Evolutionary conservation across 2,329 filamentous ascomycete genomes (phyloP), one percentile per base, ranked within the genome.

Genomic region (Pseudocercospora macadamiae): DNA sequence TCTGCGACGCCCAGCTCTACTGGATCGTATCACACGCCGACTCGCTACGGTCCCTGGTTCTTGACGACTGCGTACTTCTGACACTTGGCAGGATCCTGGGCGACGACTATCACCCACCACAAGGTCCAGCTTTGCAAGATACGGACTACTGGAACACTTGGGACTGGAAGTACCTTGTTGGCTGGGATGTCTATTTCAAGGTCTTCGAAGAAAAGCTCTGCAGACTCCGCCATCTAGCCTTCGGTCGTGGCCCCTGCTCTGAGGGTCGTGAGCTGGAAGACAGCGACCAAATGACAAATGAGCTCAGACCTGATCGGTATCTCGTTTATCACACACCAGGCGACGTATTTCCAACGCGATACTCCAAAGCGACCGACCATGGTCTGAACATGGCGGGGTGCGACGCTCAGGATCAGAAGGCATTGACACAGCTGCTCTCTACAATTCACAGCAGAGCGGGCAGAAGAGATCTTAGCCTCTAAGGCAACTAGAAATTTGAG

Each of bases 1-100:
- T 71, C 4, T 73, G 80, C 36, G 73, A 80, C 19, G 76, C 74
- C 70, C 80, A 82, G 54, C 64, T 81, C 0, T 75, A 77, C 6
- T 82, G 79, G 79, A 74, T 83, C 3, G 57, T 76, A 0, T 73
- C 72, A 0, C 69, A 82, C 3, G 70, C 65, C 3, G 14, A 57
- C 0, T 78, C 77, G 0, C 69, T 82, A 0, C 62, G 74, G 14
- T 71, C 77, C 36, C 63, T 82, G 0, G 73, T 77, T 10, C 68
- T 82, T 0, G 77, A 80, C 42, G 68, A 78, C 53, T 82, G 79
- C 55, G 16, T 25, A 16, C 10, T 3, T 21, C 21, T 12, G 19
- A 44, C 5, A 10, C 16, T 4, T 16, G 21, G n/a, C n/a, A n/a
- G n/a, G n/a, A n/a, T n/a, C 39, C 4, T 19, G n/a, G 16, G 18